Conservation (phyloP, 169 alveolate genomes). For the Eimeria brunetti region DNA sequence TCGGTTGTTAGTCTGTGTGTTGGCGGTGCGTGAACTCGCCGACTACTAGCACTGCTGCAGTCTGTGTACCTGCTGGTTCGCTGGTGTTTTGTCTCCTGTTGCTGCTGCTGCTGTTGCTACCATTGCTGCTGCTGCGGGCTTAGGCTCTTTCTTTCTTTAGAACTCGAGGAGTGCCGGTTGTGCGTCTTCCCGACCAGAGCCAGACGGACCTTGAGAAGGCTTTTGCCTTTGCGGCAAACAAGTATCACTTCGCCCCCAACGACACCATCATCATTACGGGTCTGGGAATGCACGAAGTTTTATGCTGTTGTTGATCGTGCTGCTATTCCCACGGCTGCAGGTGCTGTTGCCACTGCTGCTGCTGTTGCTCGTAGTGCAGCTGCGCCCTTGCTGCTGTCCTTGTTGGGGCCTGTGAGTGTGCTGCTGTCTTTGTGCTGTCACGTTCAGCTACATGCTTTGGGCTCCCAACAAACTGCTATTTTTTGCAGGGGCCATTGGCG, state of each 20-base stretch:
- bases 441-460: background rate
- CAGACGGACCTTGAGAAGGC: background rate
- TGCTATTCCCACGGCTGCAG: background rate
- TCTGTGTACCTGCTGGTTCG: too few relatives aligned
- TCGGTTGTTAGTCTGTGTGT: too few relatives aligned
- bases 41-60: too few relatives aligned
- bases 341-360: too few relatives aligned
- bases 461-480: background rate
- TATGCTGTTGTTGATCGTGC: background rate
- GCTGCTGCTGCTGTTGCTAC: background rate
- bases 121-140: background rate
- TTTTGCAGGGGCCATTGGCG: constrained; percentile 28
- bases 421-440: background rate
- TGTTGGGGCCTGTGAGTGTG: background rate
- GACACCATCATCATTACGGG: background rate
- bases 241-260: background rate
- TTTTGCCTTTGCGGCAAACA: background rate
- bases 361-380: background rate
- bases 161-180: constrained; percentile 9
- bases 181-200: background rate
- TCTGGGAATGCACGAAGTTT: too few relatives aligned
- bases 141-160: background rate
- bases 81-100: too few relatives aligned
- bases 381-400: background rate
- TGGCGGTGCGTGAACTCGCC: too few relatives aligned